Percentiles rank a stretch among this genome's conserved stretches.
Evolutionary conservation across 306 rosid genomes (phyloP).

Genomic region (Casuarina glauca): DNA sequence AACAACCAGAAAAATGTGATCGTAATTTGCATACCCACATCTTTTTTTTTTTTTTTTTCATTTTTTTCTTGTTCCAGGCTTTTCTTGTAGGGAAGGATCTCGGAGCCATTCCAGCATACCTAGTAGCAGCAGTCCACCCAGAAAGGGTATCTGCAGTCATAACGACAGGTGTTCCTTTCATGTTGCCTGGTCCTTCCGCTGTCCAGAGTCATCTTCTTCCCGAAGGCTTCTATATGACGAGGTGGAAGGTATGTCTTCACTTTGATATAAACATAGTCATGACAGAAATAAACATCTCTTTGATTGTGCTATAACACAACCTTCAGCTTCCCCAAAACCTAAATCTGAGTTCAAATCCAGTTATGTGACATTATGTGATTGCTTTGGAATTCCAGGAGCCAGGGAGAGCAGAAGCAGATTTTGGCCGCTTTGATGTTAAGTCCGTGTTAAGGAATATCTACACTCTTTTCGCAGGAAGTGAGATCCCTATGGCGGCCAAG

Average conservation of each 20-base stretch:
- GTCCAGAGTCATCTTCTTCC: slow-evolving; percentile 47
- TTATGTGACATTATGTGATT: background rate
- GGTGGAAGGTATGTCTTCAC: slow-evolving; percentile 50
- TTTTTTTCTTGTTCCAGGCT: slow-evolving; percentile 30
- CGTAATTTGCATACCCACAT: background rate
- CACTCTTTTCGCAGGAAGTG: slow-evolving; percentile 53
- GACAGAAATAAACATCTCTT: background rate
- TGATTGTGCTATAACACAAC: no score
- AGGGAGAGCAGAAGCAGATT: slow-evolving; percentile 61
- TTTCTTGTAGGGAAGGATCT: slow-evolving; percentile 55
- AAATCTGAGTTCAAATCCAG: no score
- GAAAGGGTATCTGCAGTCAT: slow-evolving; percentile 45
- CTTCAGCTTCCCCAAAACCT: no score
- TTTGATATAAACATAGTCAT: background rate
- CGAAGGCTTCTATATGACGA: slow-evolving; percentile 46
- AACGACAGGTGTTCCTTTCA: slow-evolving; percentile 54
- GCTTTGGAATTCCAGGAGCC: slow-evolving; percentile 34
- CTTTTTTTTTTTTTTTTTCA: background rate
- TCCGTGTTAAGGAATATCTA: slow-evolving; percentile 53
- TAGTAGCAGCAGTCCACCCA: slow-evolving; percentile 42
- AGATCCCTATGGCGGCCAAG: slow-evolving; percentile 48
- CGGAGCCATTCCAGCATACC: slow-evolving; percentile 49
- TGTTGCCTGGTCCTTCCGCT: slow-evolving; percentile 43
- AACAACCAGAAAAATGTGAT: background rate
- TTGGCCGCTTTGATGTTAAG: slow-evolving; percentile 56